Conservation (phyloP, 2,329 filamentous ascomycete genomes). For the Mycosphaerella sp. region DNA sequence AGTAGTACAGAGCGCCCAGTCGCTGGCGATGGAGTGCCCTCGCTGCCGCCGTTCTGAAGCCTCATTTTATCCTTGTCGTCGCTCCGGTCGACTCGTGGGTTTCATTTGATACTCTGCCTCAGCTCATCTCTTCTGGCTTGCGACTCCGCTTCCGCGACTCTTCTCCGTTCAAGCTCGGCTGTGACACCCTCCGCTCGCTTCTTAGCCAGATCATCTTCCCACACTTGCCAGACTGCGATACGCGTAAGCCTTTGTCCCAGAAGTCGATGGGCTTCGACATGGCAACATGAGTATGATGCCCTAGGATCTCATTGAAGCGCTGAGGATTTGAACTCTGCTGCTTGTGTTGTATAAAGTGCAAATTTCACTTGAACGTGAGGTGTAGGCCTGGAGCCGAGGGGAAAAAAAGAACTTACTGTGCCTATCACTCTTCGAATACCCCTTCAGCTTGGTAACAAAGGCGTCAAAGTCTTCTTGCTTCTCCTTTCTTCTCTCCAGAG, state of each 20-base stretch:
- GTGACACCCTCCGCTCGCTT: slow-evolving; percentile 23
- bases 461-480: slow-evolving; percentile 81
- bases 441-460: slow-evolving; percentile 77
- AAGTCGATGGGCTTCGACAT: background rate
- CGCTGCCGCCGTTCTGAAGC: background rate
- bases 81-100: background rate
- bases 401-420: slow-evolving; percentile 58
- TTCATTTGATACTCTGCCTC: slow-evolving; percentile 29
- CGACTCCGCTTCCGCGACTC: slow-evolving; percentile 26
- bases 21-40: background rate
- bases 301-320: too few relatives aligned
- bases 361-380: too few relatives aligned
- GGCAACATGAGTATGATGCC: background rate
- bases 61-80: background rate
- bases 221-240: slow-evolving; percentile 34
- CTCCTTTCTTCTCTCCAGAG: slow-evolving; percentile 69
- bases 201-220: slow-evolving; percentile 32
- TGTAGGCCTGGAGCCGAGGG: background rate
- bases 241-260: background rate
- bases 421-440: slow-evolving; percentile 85
- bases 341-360: too few relatives aligned
- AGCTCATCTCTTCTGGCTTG: slow-evolving; percentile 32
- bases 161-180: slow-evolving; percentile 30
- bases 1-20: background rate
- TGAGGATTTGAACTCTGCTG: too few relatives aligned